Base-by-base conservation (phyloP, 495 filamentous ascomycete species). In the Haplographium delicatum region DNA sequence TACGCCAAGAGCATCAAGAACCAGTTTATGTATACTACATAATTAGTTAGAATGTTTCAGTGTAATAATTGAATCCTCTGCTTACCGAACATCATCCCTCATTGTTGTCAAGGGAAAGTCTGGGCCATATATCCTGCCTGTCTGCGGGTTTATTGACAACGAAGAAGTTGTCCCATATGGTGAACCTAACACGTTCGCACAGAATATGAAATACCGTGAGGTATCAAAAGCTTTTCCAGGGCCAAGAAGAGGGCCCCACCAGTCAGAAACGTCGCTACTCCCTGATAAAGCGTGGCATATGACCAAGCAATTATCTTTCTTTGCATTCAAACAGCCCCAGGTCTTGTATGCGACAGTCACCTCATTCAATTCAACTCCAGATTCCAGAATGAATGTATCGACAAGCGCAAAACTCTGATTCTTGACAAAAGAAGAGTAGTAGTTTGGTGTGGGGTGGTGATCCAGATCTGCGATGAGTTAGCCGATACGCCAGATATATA, bases 231-330 rank as follows among this genome's bases (percentile, higher is more conserved):
- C 65, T 39, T 61, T n/a, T n/a, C n/a, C n/a, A n/a, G n/a, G n/a
- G n/a, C 66, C 65, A 5, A 67, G 44, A 1, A 70, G 50, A 1
- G 65, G 63, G 2, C 53, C 56, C 66, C 66, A 68, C 66, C 68
- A 68, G 52, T 67, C 61, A 27, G 51, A 57, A 13, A 65, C 51
- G 47, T 68, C 65, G 33, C 61, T 64, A 47, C 63, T 68, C 3
- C 68, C 65, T 6, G 68, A 65, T n/a, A 70, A 51, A 19, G 68
- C 64, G 34, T 70, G 68, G 43, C 66, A 68, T 20, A 68, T 50
- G 11, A 70, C 62, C 24, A 68, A 48, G 25, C 61, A 63, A 23
- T 70, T 70, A 37, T 64, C 57, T n/a, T n/a, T 5, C 60, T 51
- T 44, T 5, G 59, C 54, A 49, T 68, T 66, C 3, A 70, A 52